Conservation (phyloP, 176 grass and related monocot species). For the Oryza longistaminata region DNA sequence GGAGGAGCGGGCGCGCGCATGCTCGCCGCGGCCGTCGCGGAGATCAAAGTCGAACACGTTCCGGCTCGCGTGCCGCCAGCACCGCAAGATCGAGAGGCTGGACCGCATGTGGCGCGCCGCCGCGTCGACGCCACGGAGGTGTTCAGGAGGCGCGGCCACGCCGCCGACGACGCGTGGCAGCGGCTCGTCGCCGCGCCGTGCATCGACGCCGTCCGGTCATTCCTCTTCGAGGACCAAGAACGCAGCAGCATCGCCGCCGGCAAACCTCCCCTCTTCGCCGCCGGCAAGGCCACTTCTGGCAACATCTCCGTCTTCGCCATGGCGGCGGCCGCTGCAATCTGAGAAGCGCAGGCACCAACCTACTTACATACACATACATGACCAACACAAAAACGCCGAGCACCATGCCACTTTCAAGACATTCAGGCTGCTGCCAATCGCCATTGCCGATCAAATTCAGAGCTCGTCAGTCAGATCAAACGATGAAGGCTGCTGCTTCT, state of each 20-base stretch:
- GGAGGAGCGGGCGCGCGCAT: constrained; percentile 36
- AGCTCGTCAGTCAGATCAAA: constrained; percentile 15
- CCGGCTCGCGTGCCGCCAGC: constrained; percentile 64
- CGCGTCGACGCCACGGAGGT: constrained; percentile 81
- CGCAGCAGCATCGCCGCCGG: constrained; percentile 37
- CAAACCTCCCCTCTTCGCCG: constrained; percentile 23
- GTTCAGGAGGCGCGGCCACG: constrained; percentile 44
- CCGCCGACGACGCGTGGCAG: constrained; percentile 60
- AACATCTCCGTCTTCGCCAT: constrained; percentile 32
- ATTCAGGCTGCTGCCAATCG: not conserved
- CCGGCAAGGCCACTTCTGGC: not conserved
- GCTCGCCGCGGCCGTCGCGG: constrained; percentile 55
- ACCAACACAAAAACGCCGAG: not conserved
- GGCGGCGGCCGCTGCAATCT: constrained; percentile 20
- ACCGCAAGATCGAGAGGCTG: constrained; percentile 69
- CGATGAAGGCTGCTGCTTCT: constrained; percentile 27
- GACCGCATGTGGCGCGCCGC: constrained; percentile 64
- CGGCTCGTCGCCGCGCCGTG: constrained; percentile 55
- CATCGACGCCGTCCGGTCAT: constrained; percentile 48
- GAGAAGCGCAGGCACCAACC: not conserved
- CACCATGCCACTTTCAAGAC: too few relatives aligned
- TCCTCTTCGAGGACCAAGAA: constrained; percentile 45
- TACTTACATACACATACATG: not conserved
- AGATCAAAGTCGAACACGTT: constrained; percentile 90
- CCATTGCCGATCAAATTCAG: not conserved